A percentile compares a stretch with the other conserved stretches of the same genome.
These are phyloP conservation scores for Cyberlindnera suaveolens DNA, from an alignment of 805 yeast genomes.

Conservation along the genomic window DNA sequence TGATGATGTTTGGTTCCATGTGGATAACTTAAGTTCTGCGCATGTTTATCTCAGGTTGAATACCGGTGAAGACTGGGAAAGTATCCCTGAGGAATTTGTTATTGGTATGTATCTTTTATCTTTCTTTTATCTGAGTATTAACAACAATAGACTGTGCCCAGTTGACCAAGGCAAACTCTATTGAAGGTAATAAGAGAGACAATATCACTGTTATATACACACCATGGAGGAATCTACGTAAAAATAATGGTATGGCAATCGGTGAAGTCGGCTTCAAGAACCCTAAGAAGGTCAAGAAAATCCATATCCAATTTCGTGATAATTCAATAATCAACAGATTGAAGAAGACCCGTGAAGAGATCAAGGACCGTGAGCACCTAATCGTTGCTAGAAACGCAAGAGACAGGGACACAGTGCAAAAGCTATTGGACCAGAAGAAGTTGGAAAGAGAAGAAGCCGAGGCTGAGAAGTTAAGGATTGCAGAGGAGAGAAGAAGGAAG, in stretches of 20 bases:
- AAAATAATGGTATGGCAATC: conserved; percentile 64
- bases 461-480: conserved; percentile 31
- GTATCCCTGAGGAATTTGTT: conserved; percentile 47
- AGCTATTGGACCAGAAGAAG: conserved; percentile 21
- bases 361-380: conserved; percentile 26
- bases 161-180: conserved; percentile 70
- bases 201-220: conserved; percentile 65
- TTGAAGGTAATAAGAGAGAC: conserved; percentile 65
- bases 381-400: conserved; percentile 34
- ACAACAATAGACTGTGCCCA: conserved; percentile 47
- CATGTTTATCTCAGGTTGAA: conserved; percentile 63
- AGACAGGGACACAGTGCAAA: conserved; percentile 26
- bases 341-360: conserved; percentile 58
- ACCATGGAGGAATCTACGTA: conserved; percentile 64
- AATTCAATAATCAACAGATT: conserved; percentile 55
- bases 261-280: conserved; percentile 76
- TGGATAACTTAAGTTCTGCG: conserved; percentile 69
- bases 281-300: conserved; percentile 43
- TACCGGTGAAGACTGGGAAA: conserved; percentile 38
- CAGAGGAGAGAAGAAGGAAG: conserved; percentile 32
- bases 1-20: conserved; percentile 76
- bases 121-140: neutral
- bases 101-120: conserved; percentile 26
- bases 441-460: conserved; percentile 23
- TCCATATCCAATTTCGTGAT: conserved; percentile 49